Evolutionary conservation across 148 eudicot species (phyloP), one percentile per base, ranked within the genome.

Genomic region (Pharnaceum exiguum): DNA sequence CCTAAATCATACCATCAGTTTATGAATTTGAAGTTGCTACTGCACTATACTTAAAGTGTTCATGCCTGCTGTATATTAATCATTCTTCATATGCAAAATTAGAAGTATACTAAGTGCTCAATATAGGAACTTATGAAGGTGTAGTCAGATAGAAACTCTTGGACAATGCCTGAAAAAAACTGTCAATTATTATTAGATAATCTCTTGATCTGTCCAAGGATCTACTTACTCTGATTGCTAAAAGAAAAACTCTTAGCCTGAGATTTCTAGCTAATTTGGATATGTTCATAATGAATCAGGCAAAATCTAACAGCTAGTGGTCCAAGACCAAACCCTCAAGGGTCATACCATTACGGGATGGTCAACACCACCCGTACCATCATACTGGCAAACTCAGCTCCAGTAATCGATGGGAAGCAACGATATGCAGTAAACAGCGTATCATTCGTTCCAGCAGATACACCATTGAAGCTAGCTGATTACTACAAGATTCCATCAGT

Each of bases 241-340:
- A n/a, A n/a, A n/a, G n/a, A n/a, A n/a, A n/a, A n/a, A n/a, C n/a
- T 19, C 15, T 2, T 31, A 10, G 12, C 17, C 21, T 46, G 24
- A 8, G n/a, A n/a, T n/a, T n/a, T n/a, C n/a, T n/a, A 17, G 21
- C 18, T 30, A 46, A 13, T 30, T 9, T 23, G 35, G 51, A 12
- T 22, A 11, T 25, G 40, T n/a, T n/a, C n/a, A n/a, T n/a, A n/a
- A n/a, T n/a, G 51, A 18, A 47, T 23, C 60, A 80, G 85, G 70
- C 79, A 60, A 55, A 81, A 81, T 56, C 48, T 81, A 38, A 77
- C 85, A 19, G 85, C 85, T 4, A 81, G 85, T 65, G 85, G 82
- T 12, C 85, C 82, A 12, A 74, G 85, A 29, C 85, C 85, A 1
- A 77, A 81, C 57, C 85, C 85, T 27, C 85, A 81, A 58, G 85